Base-by-base conservation (phyloP, 2,329 filamentous ascomycete genomes). In the Colletotrichum gigasporum region DNA sequence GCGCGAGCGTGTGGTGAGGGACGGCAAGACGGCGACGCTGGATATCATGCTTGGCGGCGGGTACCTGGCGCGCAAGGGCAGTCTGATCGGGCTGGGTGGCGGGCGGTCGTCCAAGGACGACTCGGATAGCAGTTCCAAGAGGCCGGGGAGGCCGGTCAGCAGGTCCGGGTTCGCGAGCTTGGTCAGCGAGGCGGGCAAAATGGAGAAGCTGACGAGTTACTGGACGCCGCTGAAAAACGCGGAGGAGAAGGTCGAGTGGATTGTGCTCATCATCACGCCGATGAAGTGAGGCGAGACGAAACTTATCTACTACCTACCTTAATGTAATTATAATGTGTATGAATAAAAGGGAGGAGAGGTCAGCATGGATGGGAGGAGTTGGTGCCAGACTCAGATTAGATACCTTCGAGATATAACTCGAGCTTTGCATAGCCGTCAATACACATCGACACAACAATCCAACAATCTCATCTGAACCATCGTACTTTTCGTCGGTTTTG, bases 21-120 rank as follows among this genome's bases (percentile, higher is more conserved):
- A 78, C 39, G 77, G 79, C 51, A 74, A 71, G 48, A 76, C 79
- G 20, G 73, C 75, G 30, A 71, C 71, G 9, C 65, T 76, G 5
- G 72, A 76, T 11, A 68, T 76, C 3, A 67, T 62, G 47, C 47
- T 67, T 5, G 48, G 62, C 14, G 50, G 66, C 41, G 53, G 51
- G 35, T 48, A 47, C 12, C 54, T 66, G 8, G 50, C 54, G 7
- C 66, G 67, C 22, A 66, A 62, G 41, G 55, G 53, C 16, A 69
- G 67, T 14, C 30, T 68, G 11, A 66, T 66, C 7, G 55, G 55
- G 3, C 39, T 65, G 5, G 62, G 62, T 37, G 34, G n/a, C 5
- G 63, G 63, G 5, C 51, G 65, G 9, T 62, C 61, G 4, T 57
- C 54, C 2, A 63, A 54, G 30, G 65, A 67, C 14, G 48, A 48